Evolutionary conservation across 1,139 yeast species (phyloP).

Genomic region (Diutina ranongensis): DNA sequence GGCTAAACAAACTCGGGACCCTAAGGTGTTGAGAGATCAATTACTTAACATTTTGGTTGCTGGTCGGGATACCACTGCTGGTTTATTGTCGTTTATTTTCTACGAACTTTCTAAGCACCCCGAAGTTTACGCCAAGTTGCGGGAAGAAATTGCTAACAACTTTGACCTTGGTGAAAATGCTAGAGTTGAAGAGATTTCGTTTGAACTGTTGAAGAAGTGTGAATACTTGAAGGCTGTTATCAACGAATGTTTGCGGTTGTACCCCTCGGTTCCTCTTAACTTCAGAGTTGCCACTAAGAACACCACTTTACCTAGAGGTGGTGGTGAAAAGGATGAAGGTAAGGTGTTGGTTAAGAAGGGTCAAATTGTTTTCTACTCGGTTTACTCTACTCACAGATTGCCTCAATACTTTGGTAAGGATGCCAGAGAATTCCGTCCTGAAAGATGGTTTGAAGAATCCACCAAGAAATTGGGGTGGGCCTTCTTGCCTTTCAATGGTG

Average conservation of each 20-base stretch:
- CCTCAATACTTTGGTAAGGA: constrained; percentile 34
- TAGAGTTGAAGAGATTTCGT: constrained; percentile 18
- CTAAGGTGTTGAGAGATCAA: constrained; percentile 18
- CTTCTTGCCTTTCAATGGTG: constrained; percentile 43
- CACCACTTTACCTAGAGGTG: constrained; percentile 5
- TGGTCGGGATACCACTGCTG: constrained; percentile 24
- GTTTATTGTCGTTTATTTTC: constrained; percentile 18
- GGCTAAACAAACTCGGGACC: constrained; percentile 18
- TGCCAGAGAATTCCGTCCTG: constrained; percentile 38
- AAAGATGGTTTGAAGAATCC: constrained; percentile 41
- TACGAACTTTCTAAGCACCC: constrained; percentile 18
- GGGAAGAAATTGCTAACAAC: constrained; percentile 13
- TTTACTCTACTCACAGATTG: constrained; percentile 36
- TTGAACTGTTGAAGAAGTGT: constrained; percentile 10
- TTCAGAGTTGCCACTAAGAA: constrained; percentile 5
- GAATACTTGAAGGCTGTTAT: constrained; percentile 5
- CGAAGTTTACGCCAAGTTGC: constrained; percentile 15
- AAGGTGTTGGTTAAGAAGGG: constrained; percentile 40
- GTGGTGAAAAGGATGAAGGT: constrained; percentile 16
- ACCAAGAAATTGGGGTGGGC: constrained; percentile 36
- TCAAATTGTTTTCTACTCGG: constrained; percentile 30
- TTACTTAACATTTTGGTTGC: constrained; percentile 22
- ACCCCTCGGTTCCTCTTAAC: constrained; percentile 6
- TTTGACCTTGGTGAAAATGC: constrained; percentile 18
- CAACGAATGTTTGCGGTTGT: constrained; percentile 6